Evolutionary conservation across 495 filamentous ascomycete genomes (phyloP).

Genomic region (Evansstolkia leycettana): DNA sequence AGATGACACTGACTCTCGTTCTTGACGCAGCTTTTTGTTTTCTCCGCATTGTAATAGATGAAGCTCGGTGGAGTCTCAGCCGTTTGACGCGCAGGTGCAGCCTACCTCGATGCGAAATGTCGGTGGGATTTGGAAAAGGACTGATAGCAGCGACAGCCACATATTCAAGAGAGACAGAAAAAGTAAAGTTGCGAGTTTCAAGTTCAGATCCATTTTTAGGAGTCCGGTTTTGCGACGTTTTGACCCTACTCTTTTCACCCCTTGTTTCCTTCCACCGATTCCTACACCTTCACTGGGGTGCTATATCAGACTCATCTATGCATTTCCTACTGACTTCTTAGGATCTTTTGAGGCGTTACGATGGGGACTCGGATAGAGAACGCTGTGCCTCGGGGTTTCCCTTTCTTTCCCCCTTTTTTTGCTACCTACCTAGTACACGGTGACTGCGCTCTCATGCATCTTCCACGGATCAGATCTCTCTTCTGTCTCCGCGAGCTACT

Average conservation of each 20-base stretch:
- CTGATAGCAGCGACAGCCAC: slow-evolving; percentile 10
- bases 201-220: slow-evolving; percentile 7
- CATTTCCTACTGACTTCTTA: background rate
- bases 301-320: background rate
- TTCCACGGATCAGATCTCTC: background rate
- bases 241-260: slow-evolving; percentile 1
- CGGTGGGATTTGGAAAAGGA: slow-evolving; percentile 4
- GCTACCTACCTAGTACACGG: slow-evolving; percentile 3
- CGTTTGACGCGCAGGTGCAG: no score
- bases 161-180: slow-evolving; percentile 10
- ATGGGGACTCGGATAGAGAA: slow-evolving; percentile 11
- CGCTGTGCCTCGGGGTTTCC: slow-evolving; percentile 3
- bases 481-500: no score
- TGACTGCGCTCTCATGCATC: background rate
- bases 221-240: slow-evolving; percentile 5
- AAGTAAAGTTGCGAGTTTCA: slow-evolving; percentile 8
- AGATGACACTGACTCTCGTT: background rate
- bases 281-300: background rate
- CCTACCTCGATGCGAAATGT: no score
- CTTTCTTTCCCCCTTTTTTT: slow-evolving; percentile 5
- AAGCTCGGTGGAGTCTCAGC: no score
- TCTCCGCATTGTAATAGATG: slow-evolving; percentile 96
- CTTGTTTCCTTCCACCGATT: slow-evolving; percentile 2
- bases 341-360: slow-evolving; percentile 9
- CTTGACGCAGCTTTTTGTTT: slow-evolving; percentile 71